Percentiles rank a stretch among this genome's conserved stretches.
phyloP scores from a whole-genome alignment of 306 rosid genomes.

The Vigna radiata region DNA sequence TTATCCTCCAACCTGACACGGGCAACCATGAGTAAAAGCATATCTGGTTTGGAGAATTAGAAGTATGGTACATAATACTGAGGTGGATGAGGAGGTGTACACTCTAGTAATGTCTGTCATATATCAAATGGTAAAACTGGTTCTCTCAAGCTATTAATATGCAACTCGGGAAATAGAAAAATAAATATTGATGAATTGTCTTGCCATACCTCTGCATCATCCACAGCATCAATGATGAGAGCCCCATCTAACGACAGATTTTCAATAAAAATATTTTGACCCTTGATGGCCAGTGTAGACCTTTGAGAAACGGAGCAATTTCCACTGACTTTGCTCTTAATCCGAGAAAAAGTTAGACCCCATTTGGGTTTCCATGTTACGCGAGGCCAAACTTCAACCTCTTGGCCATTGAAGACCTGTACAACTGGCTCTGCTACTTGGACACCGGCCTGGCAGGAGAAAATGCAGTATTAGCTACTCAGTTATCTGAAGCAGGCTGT shows the following conservation, averaged over 20 bases:
- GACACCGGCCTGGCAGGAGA: conserved; percentile 74
- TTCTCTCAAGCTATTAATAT: conserved; percentile 27
- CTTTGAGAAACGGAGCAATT: conserved; percentile 74
- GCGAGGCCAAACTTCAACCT: conserved; percentile 92
- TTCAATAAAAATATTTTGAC: conserved; percentile 62
- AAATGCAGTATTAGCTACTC: conserved; percentile 22
- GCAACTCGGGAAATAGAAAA: conserved; percentile 25
- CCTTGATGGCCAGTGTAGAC: conserved; percentile 83
- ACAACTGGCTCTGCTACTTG: conserved; percentile 76
- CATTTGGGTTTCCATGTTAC: conserved; percentile 94
- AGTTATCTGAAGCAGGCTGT: conserved; percentile 20
- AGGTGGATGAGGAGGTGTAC: neutral
- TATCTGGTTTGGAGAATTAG: conserved; percentile 9
- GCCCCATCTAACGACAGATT: conserved; percentile 87
- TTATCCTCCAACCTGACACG: neutral
- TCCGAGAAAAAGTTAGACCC: conserved; percentile 71
- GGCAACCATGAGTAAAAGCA: neutral
- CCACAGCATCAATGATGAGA: conserved; percentile 67
- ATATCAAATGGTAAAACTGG: conserved; percentile 1
- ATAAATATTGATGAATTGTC: conserved; percentile 14
- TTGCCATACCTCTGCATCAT: conserved; percentile 73
- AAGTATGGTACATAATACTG: conserved; percentile 5
- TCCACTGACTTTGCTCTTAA: conserved; percentile 78
- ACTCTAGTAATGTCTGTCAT: neutral
- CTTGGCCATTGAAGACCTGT: conserved; percentile 81